Evolutionary conservation across 306 rosid species (phyloP).

Genomic region (Adenanthera pavonina): DNA sequence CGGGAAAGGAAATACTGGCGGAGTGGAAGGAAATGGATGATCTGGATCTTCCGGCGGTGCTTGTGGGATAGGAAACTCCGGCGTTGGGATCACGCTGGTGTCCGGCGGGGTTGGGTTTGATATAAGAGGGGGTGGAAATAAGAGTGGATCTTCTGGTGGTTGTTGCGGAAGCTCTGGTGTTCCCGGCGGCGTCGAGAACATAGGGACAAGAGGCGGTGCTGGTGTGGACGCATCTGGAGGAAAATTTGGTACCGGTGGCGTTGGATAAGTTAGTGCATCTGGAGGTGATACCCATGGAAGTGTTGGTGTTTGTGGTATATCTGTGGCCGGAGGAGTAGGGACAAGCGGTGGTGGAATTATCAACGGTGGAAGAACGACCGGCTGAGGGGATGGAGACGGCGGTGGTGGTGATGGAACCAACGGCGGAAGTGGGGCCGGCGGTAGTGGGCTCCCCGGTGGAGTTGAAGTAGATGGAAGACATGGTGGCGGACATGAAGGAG

Average conservation of each 20-base stretch:
- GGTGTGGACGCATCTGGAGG: conserved; percentile 45
- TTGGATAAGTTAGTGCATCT: conserved; percentile 24
- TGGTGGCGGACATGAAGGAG: neutral
- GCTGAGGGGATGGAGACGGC: conserved; percentile 34
- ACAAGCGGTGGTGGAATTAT: conserved; percentile 55
- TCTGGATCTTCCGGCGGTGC: neutral
- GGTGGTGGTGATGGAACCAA: conserved; percentile 22
- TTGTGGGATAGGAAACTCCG: neutral
- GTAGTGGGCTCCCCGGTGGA: neutral
- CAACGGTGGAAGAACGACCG: conserved; percentile 39
- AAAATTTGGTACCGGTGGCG: conserved; percentile 38
- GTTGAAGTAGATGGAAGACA: neutral
- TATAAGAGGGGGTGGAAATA: conserved; percentile 47
- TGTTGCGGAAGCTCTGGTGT: conserved; percentile 32
- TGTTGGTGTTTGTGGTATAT: conserved; percentile 42
- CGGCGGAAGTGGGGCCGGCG: conserved; percentile 37
- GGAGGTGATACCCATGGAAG: conserved; percentile 63
- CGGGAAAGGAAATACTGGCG: neutral
- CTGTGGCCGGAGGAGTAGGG: conserved; percentile 50
- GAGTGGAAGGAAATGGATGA: neutral
- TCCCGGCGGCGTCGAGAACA: conserved; percentile 51
- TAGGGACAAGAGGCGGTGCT: conserved; percentile 53
- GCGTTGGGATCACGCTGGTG: conserved; percentile 25
- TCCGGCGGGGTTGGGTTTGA: conserved; percentile 50
- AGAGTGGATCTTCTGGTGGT: conserved; percentile 46